Percentiles rank a stretch among this genome's conserved stretches.
Evolutionary conservation across 805 yeast species (phyloP).

Genomic region (Yamadazyma akitaensis): DNA sequence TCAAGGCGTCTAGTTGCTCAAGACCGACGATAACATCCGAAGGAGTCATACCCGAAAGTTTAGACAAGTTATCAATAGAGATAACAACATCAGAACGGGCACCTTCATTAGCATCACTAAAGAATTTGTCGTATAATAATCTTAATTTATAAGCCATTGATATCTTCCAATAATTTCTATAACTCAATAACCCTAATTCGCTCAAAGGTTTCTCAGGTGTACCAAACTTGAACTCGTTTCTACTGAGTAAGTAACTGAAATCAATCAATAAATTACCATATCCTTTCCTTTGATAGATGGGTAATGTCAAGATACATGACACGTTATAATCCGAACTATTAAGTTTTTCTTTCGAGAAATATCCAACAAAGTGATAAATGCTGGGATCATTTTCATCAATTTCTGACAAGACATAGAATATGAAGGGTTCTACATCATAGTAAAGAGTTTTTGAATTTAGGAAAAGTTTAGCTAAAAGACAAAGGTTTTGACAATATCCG

Average conservation of each 20-base stretch:
- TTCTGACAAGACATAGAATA: constrained; percentile 82
- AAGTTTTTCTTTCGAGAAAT: constrained; percentile 85
- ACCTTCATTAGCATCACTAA: neutral
- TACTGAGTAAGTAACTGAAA: constrained; percentile 77
- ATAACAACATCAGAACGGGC: constrained; percentile 19
- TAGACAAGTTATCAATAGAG: constrained; percentile 61
- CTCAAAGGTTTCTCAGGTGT: constrained; percentile 95
- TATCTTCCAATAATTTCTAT: constrained; percentile 81
- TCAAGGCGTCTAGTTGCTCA: constrained; percentile 68
- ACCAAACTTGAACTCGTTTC: constrained; percentile 74
- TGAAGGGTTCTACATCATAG: constrained; percentile 93
- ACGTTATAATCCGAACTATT: constrained; percentile 77
- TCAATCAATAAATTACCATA: constrained; percentile 87
- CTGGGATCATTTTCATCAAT: constrained; percentile 42
- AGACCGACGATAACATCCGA: constrained; percentile 86
- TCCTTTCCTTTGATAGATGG: constrained; percentile 82
- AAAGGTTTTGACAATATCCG: constrained; percentile 82
- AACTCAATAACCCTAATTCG: constrained; percentile 80
- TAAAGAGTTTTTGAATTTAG: constrained; percentile 88
- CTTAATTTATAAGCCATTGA: constrained; percentile 52
- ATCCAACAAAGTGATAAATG: constrained; percentile 80
- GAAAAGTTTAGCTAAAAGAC: constrained; percentile 84
- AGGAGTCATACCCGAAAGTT: constrained; percentile 77
- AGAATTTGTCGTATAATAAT: constrained; percentile 21
- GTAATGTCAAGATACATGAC: constrained; percentile 87